Evolutionary conservation across 441 rosid species (phyloP).

Genomic region (Populus tomentosa): DNA sequence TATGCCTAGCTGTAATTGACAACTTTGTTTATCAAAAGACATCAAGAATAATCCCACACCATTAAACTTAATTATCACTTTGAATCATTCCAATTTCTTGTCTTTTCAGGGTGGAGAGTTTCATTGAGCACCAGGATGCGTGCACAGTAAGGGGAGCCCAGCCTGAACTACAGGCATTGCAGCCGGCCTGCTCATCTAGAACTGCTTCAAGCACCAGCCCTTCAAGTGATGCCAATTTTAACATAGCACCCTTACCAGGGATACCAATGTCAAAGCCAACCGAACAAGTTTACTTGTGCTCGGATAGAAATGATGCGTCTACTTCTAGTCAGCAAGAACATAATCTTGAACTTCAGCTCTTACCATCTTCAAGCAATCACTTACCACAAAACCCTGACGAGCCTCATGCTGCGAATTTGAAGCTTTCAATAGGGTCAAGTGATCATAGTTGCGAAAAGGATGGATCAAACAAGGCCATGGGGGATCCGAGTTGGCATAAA

Average conservation of each 20-base stretch:
- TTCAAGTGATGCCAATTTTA: constrained; percentile 63
- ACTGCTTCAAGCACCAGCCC: constrained; percentile 83
- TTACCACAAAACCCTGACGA: constrained; percentile 23
- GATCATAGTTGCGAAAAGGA: constrained; percentile 3
- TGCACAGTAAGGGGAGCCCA: constrained; percentile 57
- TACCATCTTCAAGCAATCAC: constrained; percentile 39
- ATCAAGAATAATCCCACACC: constrained; percentile 3
- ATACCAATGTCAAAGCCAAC: constrained; percentile 35
- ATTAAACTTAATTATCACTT: constrained; percentile 4
- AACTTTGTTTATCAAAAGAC: constrained; percentile 1
- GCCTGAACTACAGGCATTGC: constrained; percentile 36
- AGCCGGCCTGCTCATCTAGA: constrained; percentile 67
- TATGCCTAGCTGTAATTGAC: constrained; percentile 4
- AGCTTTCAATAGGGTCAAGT: constrained; percentile 54
- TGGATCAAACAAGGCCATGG: constrained; percentile 5
- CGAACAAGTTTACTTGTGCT: constrained; percentile 29
- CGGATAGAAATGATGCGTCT: constrained; percentile 21
- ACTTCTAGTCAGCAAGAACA: constrained; percentile 27
- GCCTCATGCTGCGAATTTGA: constrained; percentile 36
- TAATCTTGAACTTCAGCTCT: constrained; percentile 82
- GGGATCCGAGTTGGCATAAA: constrained; percentile 12
- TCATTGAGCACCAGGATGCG: constrained; percentile 90
- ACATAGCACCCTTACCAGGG: constrained; percentile 36
- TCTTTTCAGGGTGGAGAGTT: constrained; percentile 81
- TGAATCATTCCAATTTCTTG: constrained; percentile 7